Conservation (phyloP, 805 yeast species). For the Blastobotrys mokoenaii region DNA sequence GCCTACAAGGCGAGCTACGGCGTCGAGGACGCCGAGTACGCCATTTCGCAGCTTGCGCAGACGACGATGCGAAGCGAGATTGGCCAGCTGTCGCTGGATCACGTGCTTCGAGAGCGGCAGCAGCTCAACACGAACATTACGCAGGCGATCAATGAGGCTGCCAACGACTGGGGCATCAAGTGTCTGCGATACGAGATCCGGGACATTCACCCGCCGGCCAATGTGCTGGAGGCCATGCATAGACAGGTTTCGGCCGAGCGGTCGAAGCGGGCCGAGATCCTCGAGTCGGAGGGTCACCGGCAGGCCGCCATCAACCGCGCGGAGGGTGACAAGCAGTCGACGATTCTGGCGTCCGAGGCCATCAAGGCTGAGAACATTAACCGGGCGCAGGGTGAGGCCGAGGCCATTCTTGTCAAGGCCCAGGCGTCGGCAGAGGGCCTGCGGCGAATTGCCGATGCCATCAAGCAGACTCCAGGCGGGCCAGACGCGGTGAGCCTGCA, state of each 20-base stretch:
- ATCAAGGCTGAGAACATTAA: constrained; percentile 52
- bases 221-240: constrained; percentile 85
- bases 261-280: constrained; percentile 77
- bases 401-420: constrained; percentile 56
- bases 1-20: constrained; percentile 84
- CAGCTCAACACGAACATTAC: constrained; percentile 65
- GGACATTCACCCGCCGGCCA: constrained; percentile 80
- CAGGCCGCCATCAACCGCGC: constrained; percentile 75
- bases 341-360: constrained; percentile 72
- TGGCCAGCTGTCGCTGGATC: constrained; percentile 73
- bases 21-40: constrained; percentile 81
- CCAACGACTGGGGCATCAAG: constrained; percentile 76
- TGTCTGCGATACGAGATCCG: constrained; percentile 81
- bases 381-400: constrained; percentile 66
- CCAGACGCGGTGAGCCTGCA: constrained; percentile 68
- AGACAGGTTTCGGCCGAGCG: constrained; percentile 84
- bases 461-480: constrained; percentile 61
- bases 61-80: constrained; percentile 88
- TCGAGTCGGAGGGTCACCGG: constrained; percentile 78
- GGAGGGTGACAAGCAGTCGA: constrained; percentile 68
- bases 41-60: constrained; percentile 77
- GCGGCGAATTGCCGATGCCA: constrained; percentile 55
- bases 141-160: constrained; percentile 73
- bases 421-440: constrained; percentile 70
- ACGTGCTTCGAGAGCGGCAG: constrained; percentile 71